Evolutionary conservation across 345 rosid species (phyloP).

Genomic region (Turnera subulata): DNA sequence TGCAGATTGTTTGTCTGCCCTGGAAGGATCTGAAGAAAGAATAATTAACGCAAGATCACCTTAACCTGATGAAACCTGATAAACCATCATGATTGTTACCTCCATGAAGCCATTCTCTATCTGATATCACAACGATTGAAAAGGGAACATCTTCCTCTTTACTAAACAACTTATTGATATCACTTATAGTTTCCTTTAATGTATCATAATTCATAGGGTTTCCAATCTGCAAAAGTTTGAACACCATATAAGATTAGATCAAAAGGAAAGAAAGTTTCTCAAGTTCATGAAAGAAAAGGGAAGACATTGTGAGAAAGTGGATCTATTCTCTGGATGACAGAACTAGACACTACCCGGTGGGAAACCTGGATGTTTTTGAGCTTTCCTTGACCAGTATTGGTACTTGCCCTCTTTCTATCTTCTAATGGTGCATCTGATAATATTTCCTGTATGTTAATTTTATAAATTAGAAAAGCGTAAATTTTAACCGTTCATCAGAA

Average conservation of each 20-base stretch:
- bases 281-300: not conserved
- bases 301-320: not conserved
- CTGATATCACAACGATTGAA: slow-evolving; percentile 76
- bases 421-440: slow-evolving; percentile 82
- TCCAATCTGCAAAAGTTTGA: slow-evolving; percentile 56
- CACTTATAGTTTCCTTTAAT: slow-evolving; percentile 55
- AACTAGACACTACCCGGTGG: slow-evolving; percentile 50
- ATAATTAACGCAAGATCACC: slow-evolving; percentile 14
- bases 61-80: not conserved
- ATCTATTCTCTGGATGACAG: slow-evolving; percentile 2
- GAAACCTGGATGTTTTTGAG: slow-evolving; percentile 58
- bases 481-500: no score
- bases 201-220: slow-evolving; percentile 79
- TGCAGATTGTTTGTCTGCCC: slow-evolving; percentile 89
- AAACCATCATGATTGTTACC: slow-evolving; percentile 12
- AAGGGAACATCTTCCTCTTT: slow-evolving; percentile 56
- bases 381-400: slow-evolving; percentile 35
- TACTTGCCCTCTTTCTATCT: slow-evolving; percentile 50
- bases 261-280: slow-evolving; percentile 7
- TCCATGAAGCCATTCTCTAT: slow-evolving; percentile 79
- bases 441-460: slow-evolving; percentile 58
- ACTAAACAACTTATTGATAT: slow-evolving; percentile 46
- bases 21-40: slow-evolving; percentile 63
- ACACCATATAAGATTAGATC: slow-evolving; percentile 8
- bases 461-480: no score